Conservation (phyloP, 495 filamentous ascomycete species). For the Symbiotaphrina buchneri region DNA sequence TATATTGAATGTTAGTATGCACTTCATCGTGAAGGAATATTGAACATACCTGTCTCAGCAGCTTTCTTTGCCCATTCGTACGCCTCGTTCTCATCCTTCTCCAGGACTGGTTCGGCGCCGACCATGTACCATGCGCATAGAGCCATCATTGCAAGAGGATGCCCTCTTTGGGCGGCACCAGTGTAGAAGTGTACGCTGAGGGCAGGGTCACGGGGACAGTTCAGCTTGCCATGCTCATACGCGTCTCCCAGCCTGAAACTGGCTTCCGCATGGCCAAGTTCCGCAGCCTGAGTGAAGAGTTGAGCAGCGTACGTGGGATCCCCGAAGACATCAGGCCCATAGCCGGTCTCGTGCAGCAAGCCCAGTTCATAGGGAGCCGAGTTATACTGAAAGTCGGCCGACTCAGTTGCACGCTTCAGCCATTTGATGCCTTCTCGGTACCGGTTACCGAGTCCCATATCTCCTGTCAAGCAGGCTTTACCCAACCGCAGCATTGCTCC, state of each 20-base stretch:
- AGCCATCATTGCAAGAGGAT: slow-evolving; percentile 92
- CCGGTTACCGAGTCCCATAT: slow-evolving; percentile 64
- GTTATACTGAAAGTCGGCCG: slow-evolving; percentile 80
- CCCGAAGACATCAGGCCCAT: slow-evolving; percentile 76
- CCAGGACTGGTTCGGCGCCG: slow-evolving; percentile 76
- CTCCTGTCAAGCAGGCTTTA: slow-evolving; percentile 67
- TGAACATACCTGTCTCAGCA: slow-evolving; percentile 52
- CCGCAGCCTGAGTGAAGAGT: slow-evolving; percentile 82
- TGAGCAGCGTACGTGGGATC: slow-evolving; percentile 84
- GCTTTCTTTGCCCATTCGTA: slow-evolving; percentile 88
- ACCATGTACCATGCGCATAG: slow-evolving; percentile 98
- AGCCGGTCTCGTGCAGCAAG: slow-evolving; percentile 68
- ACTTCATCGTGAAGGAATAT: no score
- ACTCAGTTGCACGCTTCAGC: slow-evolving; percentile 81
- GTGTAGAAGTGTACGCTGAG: slow-evolving; percentile 97
- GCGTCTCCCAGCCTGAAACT: slow-evolving; percentile 80
- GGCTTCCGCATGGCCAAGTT: slow-evolving; percentile 72
- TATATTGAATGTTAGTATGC: slow-evolving; percentile 15
- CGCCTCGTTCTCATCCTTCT: slow-evolving; percentile 88
- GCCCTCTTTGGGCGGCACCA: slow-evolving; percentile 60
- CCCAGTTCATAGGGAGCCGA: slow-evolving; percentile 81
- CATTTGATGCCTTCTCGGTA: slow-evolving; percentile 89
- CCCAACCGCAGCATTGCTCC: slow-evolving; percentile 87
- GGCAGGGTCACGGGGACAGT: slow-evolving; percentile 75
- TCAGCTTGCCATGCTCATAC: slow-evolving; percentile 79